A percentile compares a stretch with the other conserved stretches of the same genome.
Conservation (phyloP, 345 rosid genomes). For the Citrus cavaleriei region DNA sequence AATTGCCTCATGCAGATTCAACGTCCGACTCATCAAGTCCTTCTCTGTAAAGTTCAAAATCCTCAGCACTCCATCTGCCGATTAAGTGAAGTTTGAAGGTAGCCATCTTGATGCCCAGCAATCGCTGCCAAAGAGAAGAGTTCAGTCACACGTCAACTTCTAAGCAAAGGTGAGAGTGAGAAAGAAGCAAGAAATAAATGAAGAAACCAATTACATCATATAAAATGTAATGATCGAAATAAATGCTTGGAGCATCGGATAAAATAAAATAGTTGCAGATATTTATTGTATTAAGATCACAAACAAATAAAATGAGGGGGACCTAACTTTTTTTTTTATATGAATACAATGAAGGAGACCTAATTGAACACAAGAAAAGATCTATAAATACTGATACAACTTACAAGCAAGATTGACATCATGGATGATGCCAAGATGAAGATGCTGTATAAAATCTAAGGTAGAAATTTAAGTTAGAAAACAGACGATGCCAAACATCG, state of each 20-base stretch:
- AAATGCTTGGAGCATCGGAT: neutral
- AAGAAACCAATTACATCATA: neutral
- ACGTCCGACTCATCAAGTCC: constrained; percentile 68
- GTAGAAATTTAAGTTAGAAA: neutral
- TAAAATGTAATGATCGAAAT: neutral
- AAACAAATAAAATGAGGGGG: neutral
- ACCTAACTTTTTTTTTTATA: neutral
- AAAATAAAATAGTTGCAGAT: neutral
- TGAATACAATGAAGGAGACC: neutral
- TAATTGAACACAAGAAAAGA: neutral
- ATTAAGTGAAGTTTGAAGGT: constrained; percentile 74
- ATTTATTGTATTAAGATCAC: neutral
- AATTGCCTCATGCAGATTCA: constrained; percentile 51
- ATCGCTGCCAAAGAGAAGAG: constrained; percentile 58
- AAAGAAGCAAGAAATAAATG: neutral
- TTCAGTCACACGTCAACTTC: neutral
- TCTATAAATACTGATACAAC: too few species aligned
- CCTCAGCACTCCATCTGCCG: constrained; percentile 76
- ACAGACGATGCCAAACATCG: neutral
- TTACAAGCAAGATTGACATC: neutral
- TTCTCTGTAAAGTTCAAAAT: constrained; percentile 68
- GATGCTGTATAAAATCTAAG: neutral
- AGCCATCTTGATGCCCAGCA: constrained; percentile 89
- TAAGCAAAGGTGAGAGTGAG: neutral
- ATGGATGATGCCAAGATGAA: neutral